Evolutionary conservation across 2,329 filamentous ascomycete genomes (phyloP), one percentile per base, ranked within the genome.

Genomic region (Sporothrix brunneoviolacea): DNA sequence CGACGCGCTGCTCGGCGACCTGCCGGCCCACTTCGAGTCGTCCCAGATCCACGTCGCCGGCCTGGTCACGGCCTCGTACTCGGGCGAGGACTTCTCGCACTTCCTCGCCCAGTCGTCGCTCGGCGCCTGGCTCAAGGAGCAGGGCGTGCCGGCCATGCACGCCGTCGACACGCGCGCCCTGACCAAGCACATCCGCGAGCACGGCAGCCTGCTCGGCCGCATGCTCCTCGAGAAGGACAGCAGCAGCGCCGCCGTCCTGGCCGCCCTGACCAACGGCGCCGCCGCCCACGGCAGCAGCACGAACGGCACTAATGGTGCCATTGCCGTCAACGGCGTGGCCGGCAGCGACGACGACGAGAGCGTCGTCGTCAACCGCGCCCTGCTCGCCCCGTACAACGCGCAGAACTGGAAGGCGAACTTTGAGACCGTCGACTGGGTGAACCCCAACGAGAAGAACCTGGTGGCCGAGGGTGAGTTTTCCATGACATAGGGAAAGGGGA

Each of bases 141-240:
- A 97, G 70, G 88, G 84, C 54, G 79, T 98, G 50, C 93, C 93
- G 36, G 93, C 91, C 62, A 90, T 98, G 68, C 93, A 93, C 64
- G 93, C 90, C 52, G 85, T 98, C 54, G 93, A 98, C 71, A 98
- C 93, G 39, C 79, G 93, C 65, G 85, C 88, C 50, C 73, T 98
- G 66, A 98, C 93, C 46, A 96, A 97, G 78, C 86, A 84, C 65
- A 95, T 98, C 60, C 82, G 93, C 60, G 79, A 95, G 62, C 83
- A 95, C 69, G 93, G 93, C 64, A 95, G 90, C 74, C 95, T 97
- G 89, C 83, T 97, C 45, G 93, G 91, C 55, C 86, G 88, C 59
- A 80, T 98, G 77, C 76, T 93, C 57, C 78, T 91, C 52, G 80
- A 90, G 68, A 87, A 83, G 59, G 59, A 70, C 49, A 74, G 75